Evolutionary conservation across 257 asterid species (phyloP), one percentile per base, ranked within the genome.

Genomic region (Ballota nigra): DNA sequence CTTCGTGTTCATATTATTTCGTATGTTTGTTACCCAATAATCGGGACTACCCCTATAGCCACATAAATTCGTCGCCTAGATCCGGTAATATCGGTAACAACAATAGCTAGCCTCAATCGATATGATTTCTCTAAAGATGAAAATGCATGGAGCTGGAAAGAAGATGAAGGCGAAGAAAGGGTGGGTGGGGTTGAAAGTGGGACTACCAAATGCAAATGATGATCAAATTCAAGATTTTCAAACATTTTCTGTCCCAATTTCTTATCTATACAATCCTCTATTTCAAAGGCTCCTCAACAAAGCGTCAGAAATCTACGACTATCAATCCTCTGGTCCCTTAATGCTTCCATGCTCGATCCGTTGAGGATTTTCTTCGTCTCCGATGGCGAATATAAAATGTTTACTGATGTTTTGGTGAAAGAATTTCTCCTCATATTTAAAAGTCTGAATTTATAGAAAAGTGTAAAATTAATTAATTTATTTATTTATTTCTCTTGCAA

Each of bases 181-280:
- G n/a, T 83, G 85, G 70, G 71, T 81, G 6, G 80, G 75, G 12
- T 79, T 83, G 61, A 78, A 70, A 20, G 88, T 81, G 20, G 82
- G 88, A 45, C 22, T 79, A 76, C 68, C 75, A 71, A 57, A 74
- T 6, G 84, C 9, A 33, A 36, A 75, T 19, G 72, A 65, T 20
- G 72, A 65, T 63, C 38, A 63, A 19, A 4, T 56, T 64, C 66
- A 57, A 45, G 41, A n/a, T 7, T 63, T 63, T 56, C 49, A 68
- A 10, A 75, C 28, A 40, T 75, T 71, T 66, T 12, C 29, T 7
- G 66, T 79, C 19, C 81, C 81, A 0, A 72, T 80, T 24, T 71
- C 78, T 0, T 68, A 68, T 56, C 28, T 80, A 2, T 15, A 76
- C 16, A 24, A 72, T 68, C 71, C 81, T 4, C 31, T 66, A 5